Evolutionary conservation across 1,284 basidiomycete genomes (phyloP).

Genomic region (Naganishia liquefaciens): DNA sequence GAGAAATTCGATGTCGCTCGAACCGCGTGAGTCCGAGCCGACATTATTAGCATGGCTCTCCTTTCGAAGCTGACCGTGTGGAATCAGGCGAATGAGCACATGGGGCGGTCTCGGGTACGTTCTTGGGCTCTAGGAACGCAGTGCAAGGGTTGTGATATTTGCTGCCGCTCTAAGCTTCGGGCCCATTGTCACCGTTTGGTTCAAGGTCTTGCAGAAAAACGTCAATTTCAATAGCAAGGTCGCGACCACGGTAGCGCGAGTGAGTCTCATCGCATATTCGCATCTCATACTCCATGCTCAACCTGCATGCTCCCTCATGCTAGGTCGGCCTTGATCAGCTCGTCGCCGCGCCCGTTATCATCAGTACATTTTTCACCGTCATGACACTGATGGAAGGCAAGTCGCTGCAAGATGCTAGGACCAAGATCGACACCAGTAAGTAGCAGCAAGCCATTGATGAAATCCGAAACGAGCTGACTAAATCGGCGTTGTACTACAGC

Average conservation of each 20-base stretch:
- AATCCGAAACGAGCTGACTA: background rate
- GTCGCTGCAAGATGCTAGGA: conserved; percentile 48
- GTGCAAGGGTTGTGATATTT: background rate
- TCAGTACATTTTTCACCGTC: conserved; percentile 55
- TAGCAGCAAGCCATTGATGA: background rate
- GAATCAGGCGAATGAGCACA: conserved; percentile 23
- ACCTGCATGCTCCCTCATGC: background rate
- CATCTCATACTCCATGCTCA: background rate
- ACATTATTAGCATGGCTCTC: too few species aligned
- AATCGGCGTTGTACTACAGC: background rate
- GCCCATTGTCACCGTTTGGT: conserved; percentile 53
- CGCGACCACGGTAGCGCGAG: conserved; percentile 44
- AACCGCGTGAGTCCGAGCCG: conserved; percentile 47
- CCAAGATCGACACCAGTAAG: conserved; percentile 42
- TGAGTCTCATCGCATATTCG: conserved; percentile 22
- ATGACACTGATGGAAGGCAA: conserved; percentile 56
- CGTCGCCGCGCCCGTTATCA: conserved; percentile 52
- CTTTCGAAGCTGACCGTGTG: background rate
- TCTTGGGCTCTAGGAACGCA: background rate
- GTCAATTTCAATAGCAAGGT: conserved; percentile 47
- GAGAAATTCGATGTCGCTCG: conserved; percentile 53
- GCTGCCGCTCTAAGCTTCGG: conserved; percentile 44
- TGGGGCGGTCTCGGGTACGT: conserved; percentile 29
- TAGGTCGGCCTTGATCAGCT: conserved; percentile 55
- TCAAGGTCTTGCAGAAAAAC: conserved; percentile 44